A percentile compares a stretch with the other conserved stretches of the same genome.
Conservation (phyloP, 768 basidiomycete species). For the Rhodosporidiobolus sp. region DNA sequence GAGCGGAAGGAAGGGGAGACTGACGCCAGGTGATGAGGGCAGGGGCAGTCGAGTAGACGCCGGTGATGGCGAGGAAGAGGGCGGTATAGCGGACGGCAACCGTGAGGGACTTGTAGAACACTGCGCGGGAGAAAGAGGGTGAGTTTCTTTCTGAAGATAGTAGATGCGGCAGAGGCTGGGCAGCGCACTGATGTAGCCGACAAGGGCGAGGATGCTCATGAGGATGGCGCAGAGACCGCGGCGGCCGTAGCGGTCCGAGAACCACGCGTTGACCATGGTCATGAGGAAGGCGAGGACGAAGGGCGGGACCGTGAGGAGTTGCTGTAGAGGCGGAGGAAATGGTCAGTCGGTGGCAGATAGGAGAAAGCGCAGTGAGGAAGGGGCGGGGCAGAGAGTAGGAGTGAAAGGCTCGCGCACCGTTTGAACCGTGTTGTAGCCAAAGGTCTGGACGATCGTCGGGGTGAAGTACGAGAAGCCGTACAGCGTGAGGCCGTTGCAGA, state of each 20-base stretch:
- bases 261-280: conserved; percentile 19
- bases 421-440: conserved; percentile 40
- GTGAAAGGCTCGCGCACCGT: conserved; percentile 9
- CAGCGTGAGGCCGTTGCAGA: conserved; percentile 67
- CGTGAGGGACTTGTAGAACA: conserved; percentile 14
- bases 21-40: conserved; percentile 22
- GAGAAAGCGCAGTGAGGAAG: no score
- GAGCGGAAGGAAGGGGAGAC: neutral
- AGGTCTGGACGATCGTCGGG: conserved; percentile 53
- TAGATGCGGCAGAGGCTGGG: neutral
- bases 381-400: no score
- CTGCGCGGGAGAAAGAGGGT: neutral
- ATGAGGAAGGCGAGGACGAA: conserved; percentile 30
- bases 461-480: conserved; percentile 24
- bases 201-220: neutral
- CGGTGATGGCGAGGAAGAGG: conserved; percentile 21
- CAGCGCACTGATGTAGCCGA: conserved; percentile 12
- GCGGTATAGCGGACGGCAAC: conserved; percentile 13
- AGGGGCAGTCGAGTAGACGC: conserved; percentile 16
- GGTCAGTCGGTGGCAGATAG: no score
- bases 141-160: neutral
- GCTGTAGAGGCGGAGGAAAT: neutral
- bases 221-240: conserved; percentile 24
- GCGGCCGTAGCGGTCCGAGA: conserved; percentile 13
- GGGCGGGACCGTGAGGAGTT: conserved; percentile 24